Evolutionary conservation across 176 grass and related monocot genomes (phyloP), one percentile per base, ranked within the genome.

Genomic region (Aegilops tauschii): DNA sequence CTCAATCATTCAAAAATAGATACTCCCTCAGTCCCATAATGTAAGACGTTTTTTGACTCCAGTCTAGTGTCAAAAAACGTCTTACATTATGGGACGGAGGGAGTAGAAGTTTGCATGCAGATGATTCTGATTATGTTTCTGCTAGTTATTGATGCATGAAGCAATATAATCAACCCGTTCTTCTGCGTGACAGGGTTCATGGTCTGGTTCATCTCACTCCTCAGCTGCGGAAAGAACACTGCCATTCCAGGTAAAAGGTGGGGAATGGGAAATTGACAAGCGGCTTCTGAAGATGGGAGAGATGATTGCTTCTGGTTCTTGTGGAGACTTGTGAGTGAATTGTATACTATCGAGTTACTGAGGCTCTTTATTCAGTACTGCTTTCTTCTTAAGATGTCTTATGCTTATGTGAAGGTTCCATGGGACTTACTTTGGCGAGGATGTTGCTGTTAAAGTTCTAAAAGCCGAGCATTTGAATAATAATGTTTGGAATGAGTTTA

Each of bases 171-270:
- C 32, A 80, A 37, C 12, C 64, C 50, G 16, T 69, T 62, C 25
- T 89, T 92, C 79, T 73, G 79, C 69, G 34, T 37, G 71, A 62
- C 80, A 99, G 97, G 97, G 92, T 84, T 99, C 97, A 62, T 99
- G 94, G 97, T 99, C 94, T 87, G 97, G 97, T 84, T 99, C 97
- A 80, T 99, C 97, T 88, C 97, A 99, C 81, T 96, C 97, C 40
- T 99, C 97, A 90, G 94, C 94, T 42, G 82, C 94, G 23, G 97
- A 96, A 85, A 96, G 87, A 92, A 77, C 91, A 91, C 68, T 94
- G 32, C 86, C 90, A 73, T 86, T 99, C 76, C 96, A 95, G 69
- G 80, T 90, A 86, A 94, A 96, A 94, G 90, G 58, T 56, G 94
- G 92, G 83, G 94, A 96, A 65, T 99, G 94, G 90, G 94, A 99